Evolutionary conservation across 305 asterid species (phyloP), one percentile per base, ranked within the genome.

Genomic region (Fraxinus ornus): DNA sequence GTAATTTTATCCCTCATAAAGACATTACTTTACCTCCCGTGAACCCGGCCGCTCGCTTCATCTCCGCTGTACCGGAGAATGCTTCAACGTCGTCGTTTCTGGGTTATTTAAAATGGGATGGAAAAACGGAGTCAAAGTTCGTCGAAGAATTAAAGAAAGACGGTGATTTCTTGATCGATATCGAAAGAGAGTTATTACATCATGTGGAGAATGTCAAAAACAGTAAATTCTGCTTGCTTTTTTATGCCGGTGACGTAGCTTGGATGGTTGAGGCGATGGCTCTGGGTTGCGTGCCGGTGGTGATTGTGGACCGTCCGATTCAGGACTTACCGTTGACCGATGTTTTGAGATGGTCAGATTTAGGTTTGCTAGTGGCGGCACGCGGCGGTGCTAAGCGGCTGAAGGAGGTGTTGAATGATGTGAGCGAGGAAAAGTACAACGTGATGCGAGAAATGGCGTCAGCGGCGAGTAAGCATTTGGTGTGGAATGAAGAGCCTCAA

Each of bases 261-360:
- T 80, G 86, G 89, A 64, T 94, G 80, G 90, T 68, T 55, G 97
- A 84, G 80, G 95, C 95, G 66, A 90, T 94, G 97, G 88, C 87
- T 1, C 15, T 17, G 21, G 98, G 98, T 5, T 95, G 99, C 66
- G 98, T 95, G 77, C 98, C 98, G 37, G 97, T 89, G 77, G 85
- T 96, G 89, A 84, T 94, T n/a, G 95, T 93, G 87, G 93, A 88
- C 85, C 92, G 91, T 79, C 90, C 97, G 89, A 84, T 91, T 47
- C 98, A 94, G 91, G 99, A 96, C 81, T 30, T 96, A 80, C 99
- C 98, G 26, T 80, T 94, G 83, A 92, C 89, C 92, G 98, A 94
- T 83, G 87, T 94, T 0, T 47, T 96, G 85, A 85, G 86, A 32
- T 96, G 98, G 98, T 87, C 94, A 1, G 97, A 93, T 24, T 41